These are phyloP conservation scores for Nadsonia starkeyi-henricii DNA, from an alignment of 1,139 yeast species.

Conservation along the genomic window DNA sequence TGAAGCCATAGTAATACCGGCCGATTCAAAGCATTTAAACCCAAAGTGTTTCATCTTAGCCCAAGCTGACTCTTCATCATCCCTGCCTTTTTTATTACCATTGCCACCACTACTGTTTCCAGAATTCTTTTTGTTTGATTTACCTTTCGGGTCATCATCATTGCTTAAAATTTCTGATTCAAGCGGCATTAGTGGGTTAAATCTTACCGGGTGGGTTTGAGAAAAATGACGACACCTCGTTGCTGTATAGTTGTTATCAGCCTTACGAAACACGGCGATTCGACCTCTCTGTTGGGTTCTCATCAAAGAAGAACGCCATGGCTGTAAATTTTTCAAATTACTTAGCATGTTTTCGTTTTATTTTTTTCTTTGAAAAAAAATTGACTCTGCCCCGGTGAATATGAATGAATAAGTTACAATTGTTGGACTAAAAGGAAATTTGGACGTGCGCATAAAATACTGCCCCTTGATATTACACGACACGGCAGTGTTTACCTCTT, in stretches of 20 bases:
- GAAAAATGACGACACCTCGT: neutral
- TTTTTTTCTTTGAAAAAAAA: too few relatives aligned
- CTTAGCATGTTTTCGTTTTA: too few relatives aligned
- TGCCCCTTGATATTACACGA: too few relatives aligned
- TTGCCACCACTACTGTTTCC: neutral
- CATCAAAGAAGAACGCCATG: too few relatives aligned
- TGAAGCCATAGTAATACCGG: slow-evolving; percentile 65
- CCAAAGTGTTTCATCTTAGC: slow-evolving; percentile 1
- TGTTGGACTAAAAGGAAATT: too few relatives aligned
- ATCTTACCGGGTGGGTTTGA: neutral
- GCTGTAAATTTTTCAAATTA: too few relatives aligned
- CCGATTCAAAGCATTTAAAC: slow-evolving; percentile 52
- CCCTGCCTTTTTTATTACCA: slow-evolving; percentile 1
- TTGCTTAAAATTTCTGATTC: neutral
- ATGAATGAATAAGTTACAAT: too few relatives aligned
- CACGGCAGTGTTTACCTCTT: too few relatives aligned
- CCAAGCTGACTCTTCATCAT: slow-evolving; percentile 2
- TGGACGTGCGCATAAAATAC: too few relatives aligned
- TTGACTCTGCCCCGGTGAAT: too few relatives aligned
- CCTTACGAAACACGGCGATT: too few relatives aligned
- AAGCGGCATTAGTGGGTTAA: neutral
- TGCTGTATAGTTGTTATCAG: neutral
- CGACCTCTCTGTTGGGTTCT: too few relatives aligned
- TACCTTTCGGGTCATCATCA: neutral
- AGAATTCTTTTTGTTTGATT: neutral